Conservation (phyloP, 441 rosid genomes). For the Populus hybrid region DNA sequence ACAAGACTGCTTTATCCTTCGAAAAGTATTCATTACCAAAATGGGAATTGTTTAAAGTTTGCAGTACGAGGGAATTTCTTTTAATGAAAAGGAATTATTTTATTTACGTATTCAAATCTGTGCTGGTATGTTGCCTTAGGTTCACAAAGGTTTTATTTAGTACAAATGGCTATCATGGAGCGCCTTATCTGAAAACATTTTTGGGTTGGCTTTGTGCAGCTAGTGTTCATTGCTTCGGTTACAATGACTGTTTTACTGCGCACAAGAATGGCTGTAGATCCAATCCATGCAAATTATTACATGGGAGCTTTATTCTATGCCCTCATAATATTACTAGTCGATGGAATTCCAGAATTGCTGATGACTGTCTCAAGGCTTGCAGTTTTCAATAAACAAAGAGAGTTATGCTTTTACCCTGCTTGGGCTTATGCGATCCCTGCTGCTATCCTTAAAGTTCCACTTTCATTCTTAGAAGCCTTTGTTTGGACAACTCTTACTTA, state of each 20-base stretch:
- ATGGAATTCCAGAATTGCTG: constrained; percentile 64
- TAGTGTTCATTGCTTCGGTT: constrained; percentile 36
- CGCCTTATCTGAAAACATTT: background rate
- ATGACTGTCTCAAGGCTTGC: constrained; percentile 68
- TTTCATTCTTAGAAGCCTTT: constrained; percentile 50
- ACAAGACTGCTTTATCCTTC: constrained; percentile 61
- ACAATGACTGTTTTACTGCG: constrained; percentile 61
- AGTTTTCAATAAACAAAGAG: constrained; percentile 75
- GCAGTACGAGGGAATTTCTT: constrained; percentile 56
- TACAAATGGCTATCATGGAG: background rate
- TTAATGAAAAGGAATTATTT: constrained; percentile 85
- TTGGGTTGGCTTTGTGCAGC: constrained; percentile 26
- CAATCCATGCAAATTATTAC: constrained; percentile 48
- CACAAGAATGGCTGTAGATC: constrained; percentile 25
- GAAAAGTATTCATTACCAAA: constrained; percentile 48
- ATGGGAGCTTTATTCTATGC: constrained; percentile 58
- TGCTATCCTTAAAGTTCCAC: constrained; percentile 69
- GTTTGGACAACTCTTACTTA: constrained; percentile 57
- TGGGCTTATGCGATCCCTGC: constrained; percentile 70
- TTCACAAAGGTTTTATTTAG: background rate
- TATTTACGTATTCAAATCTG: constrained; percentile 62
- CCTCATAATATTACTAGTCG: constrained; percentile 47
- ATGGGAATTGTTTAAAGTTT: constrained; percentile 58
- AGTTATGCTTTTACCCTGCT: constrained; percentile 60
- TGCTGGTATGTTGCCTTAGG: constrained; percentile 33